Evolutionary conservation across 2,329 filamentous ascomycete species (phyloP).

Genomic region (Cyphellophora europaea): DNA sequence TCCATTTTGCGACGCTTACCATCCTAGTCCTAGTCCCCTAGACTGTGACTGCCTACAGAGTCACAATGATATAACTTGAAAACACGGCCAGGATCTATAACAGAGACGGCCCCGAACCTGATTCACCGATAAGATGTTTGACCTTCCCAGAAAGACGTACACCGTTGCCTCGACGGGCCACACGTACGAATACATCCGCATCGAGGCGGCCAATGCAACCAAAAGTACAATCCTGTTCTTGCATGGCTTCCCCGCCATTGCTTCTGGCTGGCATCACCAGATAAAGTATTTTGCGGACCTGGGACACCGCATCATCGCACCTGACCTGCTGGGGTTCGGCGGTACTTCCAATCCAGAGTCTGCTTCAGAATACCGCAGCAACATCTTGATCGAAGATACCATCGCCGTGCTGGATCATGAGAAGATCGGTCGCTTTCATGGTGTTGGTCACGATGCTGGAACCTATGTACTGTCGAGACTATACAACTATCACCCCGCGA

Average conservation of each 20-base stretch:
- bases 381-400: slow-evolving; percentile 25
- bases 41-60: no score
- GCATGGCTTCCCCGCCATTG: slow-evolving; percentile 42
- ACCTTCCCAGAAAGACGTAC: background rate
- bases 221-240: slow-evolving; percentile 29
- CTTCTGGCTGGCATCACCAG: slow-evolving; percentile 34
- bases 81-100: no score
- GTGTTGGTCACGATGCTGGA: slow-evolving; percentile 21
- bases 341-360: slow-evolving; percentile 31
- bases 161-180: background rate
- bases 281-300: slow-evolving; percentile 29
- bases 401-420: slow-evolving; percentile 24
- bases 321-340: slow-evolving; percentile 31
- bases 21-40: no score
- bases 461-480: slow-evolving; percentile 20
- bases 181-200: slow-evolving; percentile 1
- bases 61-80: no score
- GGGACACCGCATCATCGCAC: slow-evolving; percentile 29
- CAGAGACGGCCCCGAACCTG: no score
- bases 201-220: slow-evolving; percentile 5
- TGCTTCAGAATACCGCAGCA: slow-evolving; percentile 22
- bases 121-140: background rate
- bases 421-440: slow-evolving; percentile 13
- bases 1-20: no score
- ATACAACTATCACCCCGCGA: slow-evolving; percentile 17